Conservation (phyloP, 1,139 yeast genomes). For the Kodamaea arcana region DNA sequence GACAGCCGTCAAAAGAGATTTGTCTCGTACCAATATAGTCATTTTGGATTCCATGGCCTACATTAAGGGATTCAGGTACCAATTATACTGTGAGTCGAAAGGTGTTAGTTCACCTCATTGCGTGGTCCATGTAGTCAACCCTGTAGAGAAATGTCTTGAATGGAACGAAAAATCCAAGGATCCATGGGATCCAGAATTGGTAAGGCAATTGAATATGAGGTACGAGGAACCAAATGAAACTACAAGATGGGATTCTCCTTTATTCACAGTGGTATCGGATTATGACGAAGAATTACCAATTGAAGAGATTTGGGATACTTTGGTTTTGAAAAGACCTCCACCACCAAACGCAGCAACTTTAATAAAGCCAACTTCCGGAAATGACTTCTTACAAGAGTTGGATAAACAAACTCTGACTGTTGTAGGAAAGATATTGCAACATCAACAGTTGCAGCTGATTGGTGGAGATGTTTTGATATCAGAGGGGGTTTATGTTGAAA, state of each 20-base stretch:
- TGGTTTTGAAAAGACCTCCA: conserved; percentile 58
- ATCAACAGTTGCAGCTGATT: conserved; percentile 53
- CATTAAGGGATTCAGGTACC: conserved; percentile 94
- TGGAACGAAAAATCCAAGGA: conserved; percentile 47
- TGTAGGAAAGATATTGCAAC: conserved; percentile 53
- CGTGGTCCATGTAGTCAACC: conserved; percentile 73
- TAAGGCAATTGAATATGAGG: conserved; percentile 71
- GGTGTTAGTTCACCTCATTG: conserved; percentile 79
- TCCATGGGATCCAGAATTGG: conserved; percentile 66
- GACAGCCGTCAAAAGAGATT: conserved; percentile 81
- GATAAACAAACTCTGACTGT: conserved; percentile 70
- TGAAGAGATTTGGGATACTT: conserved; percentile 68
- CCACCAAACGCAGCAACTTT: conserved; percentile 78
- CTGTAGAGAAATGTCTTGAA: conserved; percentile 54
- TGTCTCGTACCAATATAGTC: conserved; percentile 66
- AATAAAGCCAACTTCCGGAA: conserved; percentile 65
- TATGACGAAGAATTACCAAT: conserved; percentile 49
- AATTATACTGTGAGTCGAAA: conserved; percentile 89
- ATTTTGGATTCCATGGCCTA: conserved; percentile 83
- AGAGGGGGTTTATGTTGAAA: conserved; percentile 39
- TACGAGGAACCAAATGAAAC: conserved; percentile 90
- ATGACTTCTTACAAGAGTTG: conserved; percentile 73
- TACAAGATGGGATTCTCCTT: conserved; percentile 92
- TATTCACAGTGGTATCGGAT: conserved; percentile 64
- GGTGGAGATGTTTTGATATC: conserved; percentile 49